phyloP scores from a whole-genome alignment of 129 eudicot species.

The Ambrosia trifida region DNA sequence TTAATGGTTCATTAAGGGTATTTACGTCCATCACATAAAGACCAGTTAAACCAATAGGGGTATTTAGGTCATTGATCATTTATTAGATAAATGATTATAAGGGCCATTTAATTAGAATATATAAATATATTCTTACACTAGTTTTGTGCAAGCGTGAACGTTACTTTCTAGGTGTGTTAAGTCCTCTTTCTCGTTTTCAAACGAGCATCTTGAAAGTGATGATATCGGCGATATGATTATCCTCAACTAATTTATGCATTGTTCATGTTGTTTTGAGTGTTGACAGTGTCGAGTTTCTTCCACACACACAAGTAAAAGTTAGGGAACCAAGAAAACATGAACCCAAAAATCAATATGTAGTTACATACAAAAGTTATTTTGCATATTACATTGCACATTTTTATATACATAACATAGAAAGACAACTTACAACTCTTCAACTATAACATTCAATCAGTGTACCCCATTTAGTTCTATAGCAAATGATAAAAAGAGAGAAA shows the following conservation, averaged over 20 bases:
- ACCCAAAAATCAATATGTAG: neutral
- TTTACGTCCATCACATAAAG: too few relatives aligned
- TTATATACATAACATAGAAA: neutral
- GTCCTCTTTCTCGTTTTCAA: too few relatives aligned
- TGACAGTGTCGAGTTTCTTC: neutral
- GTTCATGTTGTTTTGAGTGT: neutral
- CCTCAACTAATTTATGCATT: neutral
- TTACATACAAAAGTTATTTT: slow-evolving; percentile 9
- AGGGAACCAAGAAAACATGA: neutral
- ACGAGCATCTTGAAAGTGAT: too few relatives aligned
- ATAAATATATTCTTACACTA: too few relatives aligned
- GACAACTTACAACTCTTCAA: slow-evolving; percentile 2
- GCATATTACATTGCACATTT: slow-evolving; percentile 4
- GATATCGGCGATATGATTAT: neutral
- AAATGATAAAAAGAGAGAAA: slow-evolving; percentile 32
- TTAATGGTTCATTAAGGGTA: too few relatives aligned
- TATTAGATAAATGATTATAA: too few relatives aligned
- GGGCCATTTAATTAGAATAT: too few relatives aligned
- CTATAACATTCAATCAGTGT: slow-evolving; percentile 9
- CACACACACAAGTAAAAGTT: neutral
- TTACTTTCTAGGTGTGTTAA: too few relatives aligned
- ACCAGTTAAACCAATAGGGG: too few relatives aligned
- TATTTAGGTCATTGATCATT: too few relatives aligned
- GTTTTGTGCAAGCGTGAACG: too few relatives aligned
- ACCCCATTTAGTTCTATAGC: too few relatives aligned